These are phyloP conservation scores for Metschnikowia noctiluminum DNA, from an alignment of 805 yeast genomes.

Conservation along the genomic window DNA sequence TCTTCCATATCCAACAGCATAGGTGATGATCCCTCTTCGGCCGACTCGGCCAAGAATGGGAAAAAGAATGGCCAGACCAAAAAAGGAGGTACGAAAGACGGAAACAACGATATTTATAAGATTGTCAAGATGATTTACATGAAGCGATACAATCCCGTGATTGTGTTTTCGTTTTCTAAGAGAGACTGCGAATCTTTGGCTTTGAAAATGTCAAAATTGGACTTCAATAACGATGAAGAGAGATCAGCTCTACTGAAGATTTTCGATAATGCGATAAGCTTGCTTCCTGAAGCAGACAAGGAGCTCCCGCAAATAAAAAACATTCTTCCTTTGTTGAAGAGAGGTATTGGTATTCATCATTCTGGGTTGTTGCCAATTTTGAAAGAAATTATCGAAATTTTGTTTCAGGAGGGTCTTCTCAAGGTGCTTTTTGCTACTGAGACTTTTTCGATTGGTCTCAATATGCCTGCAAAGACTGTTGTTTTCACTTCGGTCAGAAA, in stretches of 20 bases:
- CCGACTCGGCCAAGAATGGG: constrained; percentile 44
- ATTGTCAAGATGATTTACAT: constrained; percentile 98
- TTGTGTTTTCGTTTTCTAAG: constrained; percentile 96
- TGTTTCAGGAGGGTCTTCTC: constrained; percentile 93
- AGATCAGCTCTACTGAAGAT: constrained; percentile 87
- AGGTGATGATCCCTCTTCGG: constrained; percentile 79
- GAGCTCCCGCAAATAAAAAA: constrained; percentile 93
- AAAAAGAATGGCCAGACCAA: constrained; percentile 77
- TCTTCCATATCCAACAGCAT: constrained; percentile 76
- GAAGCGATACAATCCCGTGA: constrained; percentile 94
- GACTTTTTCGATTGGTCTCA: constrained; percentile 95
- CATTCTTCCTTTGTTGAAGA: constrained; percentile 78
- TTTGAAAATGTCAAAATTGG: constrained; percentile 90
- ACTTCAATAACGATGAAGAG: constrained; percentile 92
- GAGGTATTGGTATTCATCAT: constrained; percentile 99
- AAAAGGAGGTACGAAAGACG: constrained; percentile 82
- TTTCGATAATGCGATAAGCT: constrained; percentile 82
- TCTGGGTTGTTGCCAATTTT: constrained; percentile 92
- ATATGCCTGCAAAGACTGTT: constrained; percentile 99
- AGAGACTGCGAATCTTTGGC: constrained; percentile 96
- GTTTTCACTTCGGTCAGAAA: constrained; percentile 96
- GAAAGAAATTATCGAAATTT: constrained; percentile 91
- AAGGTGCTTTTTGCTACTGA: constrained; percentile 97
- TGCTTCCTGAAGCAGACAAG: constrained; percentile 86
- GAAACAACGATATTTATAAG: constrained; percentile 84